A percentile compares a stretch with the other conserved stretches of the same genome.
Conservation (phyloP, 441 rosid species). For the Populus tomentosa region DNA sequence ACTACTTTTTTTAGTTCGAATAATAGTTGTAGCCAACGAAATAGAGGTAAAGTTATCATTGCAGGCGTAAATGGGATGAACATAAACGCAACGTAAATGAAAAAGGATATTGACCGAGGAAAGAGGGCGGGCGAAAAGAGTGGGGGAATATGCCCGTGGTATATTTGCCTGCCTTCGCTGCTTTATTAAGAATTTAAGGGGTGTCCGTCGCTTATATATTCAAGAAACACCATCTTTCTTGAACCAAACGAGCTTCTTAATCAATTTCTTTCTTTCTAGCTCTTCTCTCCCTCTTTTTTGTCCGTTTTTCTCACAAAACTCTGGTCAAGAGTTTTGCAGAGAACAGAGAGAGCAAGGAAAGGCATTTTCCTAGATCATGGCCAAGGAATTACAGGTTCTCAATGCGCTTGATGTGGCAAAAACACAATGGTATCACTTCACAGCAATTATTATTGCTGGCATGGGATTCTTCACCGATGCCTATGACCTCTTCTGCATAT, state of each 20-base stretch:
- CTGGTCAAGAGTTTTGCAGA: neutral
- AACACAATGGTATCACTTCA: slow-evolving; percentile 89
- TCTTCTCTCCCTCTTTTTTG: too few species aligned
- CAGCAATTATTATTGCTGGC: slow-evolving; percentile 69
- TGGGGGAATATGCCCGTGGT: neutral
- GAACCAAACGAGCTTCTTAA: neutral
- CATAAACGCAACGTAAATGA: neutral
- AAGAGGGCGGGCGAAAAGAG: neutral
- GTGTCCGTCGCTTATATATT: neutral
- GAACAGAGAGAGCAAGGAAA: neutral
- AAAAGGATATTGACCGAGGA: neutral
- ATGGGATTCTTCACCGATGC: slow-evolving; percentile 93
- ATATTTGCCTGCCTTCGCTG: neutral
- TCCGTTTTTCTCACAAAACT: too few species aligned
- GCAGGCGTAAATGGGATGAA: neutral
- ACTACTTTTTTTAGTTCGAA: too few species aligned
- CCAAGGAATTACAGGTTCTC: slow-evolving; percentile 51
- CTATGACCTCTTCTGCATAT: slow-evolving; percentile 75
- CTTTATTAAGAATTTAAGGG: neutral
- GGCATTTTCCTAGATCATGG: slow-evolving; percentile 25
- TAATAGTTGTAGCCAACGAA: too few species aligned
- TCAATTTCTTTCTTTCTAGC: neutral
- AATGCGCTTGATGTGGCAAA: slow-evolving; percentile 81
- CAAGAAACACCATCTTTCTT: neutral
- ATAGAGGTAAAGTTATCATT: too few species aligned